Evolutionary conservation across 2,329 filamentous ascomycete genomes (phyloP).

Genomic region (Berkeleyomyces basicola): DNA sequence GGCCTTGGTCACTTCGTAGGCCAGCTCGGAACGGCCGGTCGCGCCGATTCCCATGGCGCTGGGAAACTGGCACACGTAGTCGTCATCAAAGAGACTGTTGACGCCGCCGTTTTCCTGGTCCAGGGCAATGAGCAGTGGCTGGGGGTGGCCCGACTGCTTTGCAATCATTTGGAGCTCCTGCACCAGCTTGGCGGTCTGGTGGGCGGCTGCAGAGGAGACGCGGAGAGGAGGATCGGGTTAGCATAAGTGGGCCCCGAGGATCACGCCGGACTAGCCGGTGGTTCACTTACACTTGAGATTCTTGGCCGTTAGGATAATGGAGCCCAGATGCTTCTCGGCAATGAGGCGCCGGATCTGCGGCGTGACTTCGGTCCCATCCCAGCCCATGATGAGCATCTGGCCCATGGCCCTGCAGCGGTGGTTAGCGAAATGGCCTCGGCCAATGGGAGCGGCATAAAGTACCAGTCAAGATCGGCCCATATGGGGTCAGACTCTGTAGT

Average conservation of each 20-base stretch:
- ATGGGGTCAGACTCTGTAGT: conserved; percentile 33
- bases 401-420: conserved; percentile 43
- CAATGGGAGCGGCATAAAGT: conserved; percentile 23
- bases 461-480: conserved; percentile 68
- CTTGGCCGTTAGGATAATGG: conserved; percentile 69
- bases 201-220: conserved; percentile 47
- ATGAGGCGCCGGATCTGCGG: conserved; percentile 70
- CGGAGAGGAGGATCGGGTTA: background rate
- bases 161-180: conserved; percentile 88
- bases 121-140: conserved; percentile 75
- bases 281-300: conserved; percentile 57
- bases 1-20: conserved; percentile 80
- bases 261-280: background rate
- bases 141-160: conserved; percentile 73
- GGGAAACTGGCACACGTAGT: conserved; percentile 90
- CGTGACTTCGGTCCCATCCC: conserved; percentile 69
- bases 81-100: conserved; percentile 90
- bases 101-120: conserved; percentile 98
- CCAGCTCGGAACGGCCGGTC: conserved; percentile 66
- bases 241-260: conserved; percentile 4
- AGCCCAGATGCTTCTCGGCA: conserved; percentile 72
- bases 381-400: conserved; percentile 69
- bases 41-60: conserved; percentile 96
- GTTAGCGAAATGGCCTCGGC: conserved; percentile 21
- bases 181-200: conserved; percentile 74